Evolutionary conservation across 1,284 basidiomycete genomes (phyloP), one percentile per base, ranked within the genome.

Genomic region (Ustilago shanxiensis): DNA sequence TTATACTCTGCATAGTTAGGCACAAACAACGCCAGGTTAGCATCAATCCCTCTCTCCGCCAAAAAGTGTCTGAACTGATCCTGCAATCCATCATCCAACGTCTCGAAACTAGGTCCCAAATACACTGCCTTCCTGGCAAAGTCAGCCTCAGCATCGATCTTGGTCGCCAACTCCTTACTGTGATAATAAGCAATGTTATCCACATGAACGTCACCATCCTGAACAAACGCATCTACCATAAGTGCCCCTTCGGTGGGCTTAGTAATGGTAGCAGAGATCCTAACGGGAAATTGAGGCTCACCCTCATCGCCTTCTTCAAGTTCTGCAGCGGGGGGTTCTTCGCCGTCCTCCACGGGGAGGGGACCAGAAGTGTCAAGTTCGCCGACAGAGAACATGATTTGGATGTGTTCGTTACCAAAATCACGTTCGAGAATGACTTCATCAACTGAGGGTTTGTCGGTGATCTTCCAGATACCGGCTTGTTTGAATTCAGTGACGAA

Each of bases 31-130:
- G 88, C 94, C 55, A 96, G 88, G 44, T 87, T 88, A 80, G 94
- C 92, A 85, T 94, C 91, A 80, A 99, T 89, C 13, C 94, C 95
- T 66, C 96, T 91, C 88, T 96, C 94, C 72, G 90, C 89, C 60
- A 96, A 88, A 89, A 89, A 96, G 83, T 89, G 89, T 83, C 93
- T 91, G 83, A 96, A 94, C 85, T 93, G 91, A 70, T 92, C 91
- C 88, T 98, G 96, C 11, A 99, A 90, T 7, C 87, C 86, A 35
- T 92, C 89, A 85, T 98, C 96, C 53, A 98, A 91, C 59, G 95
- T 93, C 71, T 96, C 94, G 84, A 98, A 98, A 88, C 91, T 91
- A 61, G 95, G 95, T 3, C 95, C 95, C 85, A 97, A 91, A 89
- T 97, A 98, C 79, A 93, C 88, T 10, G 93, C 94, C 49, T 95